Percentiles rank a stretch among this genome's conserved stretches.
phyloP scores from a whole-genome alignment of 768 basidiomycete genomes.

The Lenzites betulinus region DNA sequence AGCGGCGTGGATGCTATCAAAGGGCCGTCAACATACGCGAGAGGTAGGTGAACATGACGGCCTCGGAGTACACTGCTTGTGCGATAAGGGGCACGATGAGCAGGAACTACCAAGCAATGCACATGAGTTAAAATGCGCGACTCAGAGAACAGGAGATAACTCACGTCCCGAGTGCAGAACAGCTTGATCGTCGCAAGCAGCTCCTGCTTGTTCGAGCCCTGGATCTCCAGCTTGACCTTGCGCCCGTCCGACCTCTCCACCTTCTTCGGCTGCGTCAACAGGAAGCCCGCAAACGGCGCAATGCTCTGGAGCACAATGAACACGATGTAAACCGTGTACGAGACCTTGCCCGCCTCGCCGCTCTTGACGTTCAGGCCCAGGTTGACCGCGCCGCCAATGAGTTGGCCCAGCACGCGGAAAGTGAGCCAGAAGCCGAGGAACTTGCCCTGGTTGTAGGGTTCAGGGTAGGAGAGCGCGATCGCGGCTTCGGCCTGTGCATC shows the following conservation, averaged over 20 bases:
- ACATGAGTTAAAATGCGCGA: neutral
- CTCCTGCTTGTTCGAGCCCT: conserved; percentile 6
- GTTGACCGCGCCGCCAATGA: conserved; percentile 16
- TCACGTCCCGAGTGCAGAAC: conserved; percentile 1
- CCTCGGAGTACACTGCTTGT: conserved; percentile 8
- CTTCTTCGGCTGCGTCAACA: conserved; percentile 13
- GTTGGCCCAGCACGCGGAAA: conserved; percentile 12
- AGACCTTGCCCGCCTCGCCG: conserved; percentile 14
- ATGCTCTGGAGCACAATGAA: conserved; percentile 14
- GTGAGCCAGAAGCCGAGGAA: conserved; percentile 15
- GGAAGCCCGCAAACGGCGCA: conserved; percentile 7
- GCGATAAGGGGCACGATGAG: conserved; percentile 12
- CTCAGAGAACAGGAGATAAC: too few relatives aligned
- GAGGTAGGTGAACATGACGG: conserved; percentile 14
- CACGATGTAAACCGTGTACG: conserved; percentile 15
- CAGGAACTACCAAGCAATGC: neutral
- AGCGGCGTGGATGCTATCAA: too few relatives aligned
- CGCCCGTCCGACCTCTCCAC: conserved; percentile 9
- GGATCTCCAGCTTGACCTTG: conserved; percentile 10
- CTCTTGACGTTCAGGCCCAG: conserved; percentile 9
- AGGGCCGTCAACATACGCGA: neutral
- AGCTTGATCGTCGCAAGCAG: conserved; percentile 6
- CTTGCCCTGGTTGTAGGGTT: conserved; percentile 15
- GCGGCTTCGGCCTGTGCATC: conserved; percentile 8
- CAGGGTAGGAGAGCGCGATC: conserved; percentile 13